A percentile compares a stretch with the other conserved stretches of the same genome.
phyloP scores from a whole-genome alignment of 129 eudicot genomes.

The Flaveria robusta region DNA sequence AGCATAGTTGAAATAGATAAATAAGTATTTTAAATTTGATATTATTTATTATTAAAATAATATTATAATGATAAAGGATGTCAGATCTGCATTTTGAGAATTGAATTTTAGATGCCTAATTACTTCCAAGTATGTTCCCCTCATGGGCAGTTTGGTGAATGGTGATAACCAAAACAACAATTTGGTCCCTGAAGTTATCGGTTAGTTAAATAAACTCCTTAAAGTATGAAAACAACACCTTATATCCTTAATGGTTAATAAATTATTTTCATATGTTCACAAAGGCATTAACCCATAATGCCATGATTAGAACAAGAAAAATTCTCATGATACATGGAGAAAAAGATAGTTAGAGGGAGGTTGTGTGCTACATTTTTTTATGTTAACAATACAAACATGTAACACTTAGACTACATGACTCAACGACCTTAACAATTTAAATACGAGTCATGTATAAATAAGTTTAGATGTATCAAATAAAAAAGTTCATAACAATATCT shows the following conservation, averaged over 20 bases:
- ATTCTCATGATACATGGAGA: neutral
- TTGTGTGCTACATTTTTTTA: neutral
- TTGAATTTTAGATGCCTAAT: slow-evolving; percentile 9
- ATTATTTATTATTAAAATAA: neutral
- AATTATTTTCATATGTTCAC: neutral
- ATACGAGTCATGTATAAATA: no score
- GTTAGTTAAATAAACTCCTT: slow-evolving; percentile 13
- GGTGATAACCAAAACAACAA: slow-evolving; percentile 9
- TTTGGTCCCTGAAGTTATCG: slow-evolving; percentile 1
- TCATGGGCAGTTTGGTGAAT: slow-evolving; percentile 25
- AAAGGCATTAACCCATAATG: neutral
- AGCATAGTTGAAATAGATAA: neutral
- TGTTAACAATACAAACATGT: neutral
- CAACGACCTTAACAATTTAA: no score
- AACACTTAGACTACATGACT: no score
- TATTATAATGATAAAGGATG: slow-evolving; percentile 25
- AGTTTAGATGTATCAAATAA: neutral
- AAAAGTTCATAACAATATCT: neutral
- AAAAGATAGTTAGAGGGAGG: neutral
- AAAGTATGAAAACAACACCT: slow-evolving; percentile 6
- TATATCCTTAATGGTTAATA: neutral
- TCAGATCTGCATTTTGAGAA: slow-evolving; percentile 30
- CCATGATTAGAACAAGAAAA: neutral
- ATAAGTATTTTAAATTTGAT: neutral
- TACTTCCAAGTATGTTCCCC: slow-evolving; percentile 21